phyloP scores from a whole-genome alignment of 2,329 filamentous ascomycete species.

The Venturiaceae sp. region DNA sequence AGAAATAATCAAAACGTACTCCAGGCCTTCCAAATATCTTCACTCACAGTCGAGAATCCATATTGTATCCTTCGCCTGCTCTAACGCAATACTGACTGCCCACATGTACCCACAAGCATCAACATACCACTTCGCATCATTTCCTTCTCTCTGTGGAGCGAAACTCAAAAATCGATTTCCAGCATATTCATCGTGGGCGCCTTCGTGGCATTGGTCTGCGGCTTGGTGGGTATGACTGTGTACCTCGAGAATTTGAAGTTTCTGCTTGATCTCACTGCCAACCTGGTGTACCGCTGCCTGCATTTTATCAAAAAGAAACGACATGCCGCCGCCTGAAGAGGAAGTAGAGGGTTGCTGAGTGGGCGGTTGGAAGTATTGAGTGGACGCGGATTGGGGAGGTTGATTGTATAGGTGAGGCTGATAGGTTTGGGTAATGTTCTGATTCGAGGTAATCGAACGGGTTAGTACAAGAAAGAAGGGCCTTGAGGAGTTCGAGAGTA shows the following conservation, averaged over 20 bases:
- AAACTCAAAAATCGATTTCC: conserved; percentile 53
- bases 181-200: conserved; percentile 28
- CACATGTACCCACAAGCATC: conserved; percentile 79
- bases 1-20: background rate
- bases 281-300: conserved; percentile 42
- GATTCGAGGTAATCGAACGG: conserved; percentile 3
- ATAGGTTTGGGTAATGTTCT: conserved; percentile 10
- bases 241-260: conserved; percentile 32
- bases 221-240: conserved; percentile 37
- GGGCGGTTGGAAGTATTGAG: conserved; percentile 10
- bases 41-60: conserved; percentile 68
- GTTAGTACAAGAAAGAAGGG: background rate
- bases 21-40: background rate
- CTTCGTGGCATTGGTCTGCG: conserved; percentile 21
- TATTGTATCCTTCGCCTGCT: conserved; percentile 66
- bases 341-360: conserved; percentile 16
- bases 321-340: conserved; percentile 17
- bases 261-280: conserved; percentile 41
- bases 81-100: conserved; percentile 70
- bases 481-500: background rate
- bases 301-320: conserved; percentile 44
- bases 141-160: conserved; percentile 59
- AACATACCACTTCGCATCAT: conserved; percentile 77
- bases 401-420: conserved; percentile 11
- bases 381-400: conserved; percentile 13